Evolutionary conservation across 2,329 filamentous ascomycete species (phyloP).

Genomic region (Pyricularia pennisetigena): DNA sequence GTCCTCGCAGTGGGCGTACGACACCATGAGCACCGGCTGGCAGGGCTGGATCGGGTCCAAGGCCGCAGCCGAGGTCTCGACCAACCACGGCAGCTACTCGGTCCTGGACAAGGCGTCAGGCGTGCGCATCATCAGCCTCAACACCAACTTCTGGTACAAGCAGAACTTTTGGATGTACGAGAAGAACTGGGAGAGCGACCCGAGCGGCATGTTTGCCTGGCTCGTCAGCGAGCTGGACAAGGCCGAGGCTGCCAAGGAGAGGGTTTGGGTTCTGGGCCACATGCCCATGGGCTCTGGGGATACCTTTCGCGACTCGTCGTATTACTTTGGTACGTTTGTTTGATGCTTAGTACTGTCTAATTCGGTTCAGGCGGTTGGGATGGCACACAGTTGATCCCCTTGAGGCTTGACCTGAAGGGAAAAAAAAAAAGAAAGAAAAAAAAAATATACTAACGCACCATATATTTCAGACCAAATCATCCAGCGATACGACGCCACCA

Average conservation of each 20-base stretch:
- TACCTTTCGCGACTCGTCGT: constrained; percentile 40
- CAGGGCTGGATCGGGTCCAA: constrained; percentile 32
- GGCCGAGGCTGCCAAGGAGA: constrained; percentile 39
- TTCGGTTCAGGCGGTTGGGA: too few relatives aligned
- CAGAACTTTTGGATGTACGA: constrained; percentile 47
- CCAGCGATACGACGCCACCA: constrained; percentile 40
- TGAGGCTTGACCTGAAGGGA: too few relatives aligned
- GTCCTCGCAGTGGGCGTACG: constrained; percentile 41
- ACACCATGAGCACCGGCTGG: constrained; percentile 36
- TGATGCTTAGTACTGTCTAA: too few relatives aligned
- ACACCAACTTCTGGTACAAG: constrained; percentile 50
- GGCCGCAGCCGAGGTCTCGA: constrained; percentile 21
- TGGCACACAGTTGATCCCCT: too few relatives aligned
- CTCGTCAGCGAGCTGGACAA: constrained; percentile 40
- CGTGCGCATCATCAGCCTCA: constrained; percentile 47
- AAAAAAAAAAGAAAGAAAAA: too few relatives aligned
- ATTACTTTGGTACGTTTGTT: constrained; percentile 25
- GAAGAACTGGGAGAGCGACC: constrained; percentile 37
- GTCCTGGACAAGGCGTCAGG: constrained; percentile 31
- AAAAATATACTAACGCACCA: background rate
- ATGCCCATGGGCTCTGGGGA: constrained; percentile 41
- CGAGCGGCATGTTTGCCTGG: constrained; percentile 41
- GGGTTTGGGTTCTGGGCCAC: constrained; percentile 48
- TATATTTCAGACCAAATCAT: constrained; percentile 36
- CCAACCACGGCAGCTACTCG: constrained; percentile 38